phyloP scores from a whole-genome alignment of 768 basidiomycete species.

The Naganishia vaughanmartiniae region DNA sequence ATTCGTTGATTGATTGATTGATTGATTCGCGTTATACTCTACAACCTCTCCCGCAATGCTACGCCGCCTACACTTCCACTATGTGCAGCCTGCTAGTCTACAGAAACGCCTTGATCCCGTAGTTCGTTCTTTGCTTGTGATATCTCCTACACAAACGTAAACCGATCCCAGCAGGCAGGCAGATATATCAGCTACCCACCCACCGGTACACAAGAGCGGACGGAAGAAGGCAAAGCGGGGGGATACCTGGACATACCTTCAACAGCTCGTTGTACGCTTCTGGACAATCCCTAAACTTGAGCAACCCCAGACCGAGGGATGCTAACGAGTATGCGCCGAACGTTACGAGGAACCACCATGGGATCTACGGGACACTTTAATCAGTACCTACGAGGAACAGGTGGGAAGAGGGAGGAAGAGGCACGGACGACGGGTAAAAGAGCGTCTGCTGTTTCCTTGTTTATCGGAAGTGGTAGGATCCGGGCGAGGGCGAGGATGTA shows the following conservation, averaged over 20 bases:
- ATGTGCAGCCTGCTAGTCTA: constrained; percentile 55
- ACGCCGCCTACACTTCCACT: not conserved
- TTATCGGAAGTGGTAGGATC: constrained; percentile 60
- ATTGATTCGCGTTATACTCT: not conserved
- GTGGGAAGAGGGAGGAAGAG: constrained; percentile 4
- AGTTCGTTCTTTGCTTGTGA: constrained; percentile 60
- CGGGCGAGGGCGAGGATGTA: constrained; percentile 64
- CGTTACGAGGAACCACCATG: constrained; percentile 76
- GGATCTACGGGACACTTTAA: constrained; percentile 56
- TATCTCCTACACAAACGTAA: constrained; percentile 21
- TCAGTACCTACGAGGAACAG: not conserved
- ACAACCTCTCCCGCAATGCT: not conserved
- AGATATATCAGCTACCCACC: too few relatives aligned
- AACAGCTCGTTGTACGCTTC: constrained; percentile 73
- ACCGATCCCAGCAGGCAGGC: too few relatives aligned
- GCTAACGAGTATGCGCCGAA: constrained; percentile 77
- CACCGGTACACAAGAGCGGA: not conserved
- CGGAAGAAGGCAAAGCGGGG: not conserved
- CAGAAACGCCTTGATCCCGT: constrained; percentile 61
- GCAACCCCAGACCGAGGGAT: constrained; percentile 71
- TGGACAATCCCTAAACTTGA: constrained; percentile 72
- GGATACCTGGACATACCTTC: constrained; percentile 59
- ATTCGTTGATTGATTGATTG: too few relatives aligned
- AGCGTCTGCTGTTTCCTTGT: constrained; percentile 57
- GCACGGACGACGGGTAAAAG: constrained; percentile 64